Evolutionary conservation across 306 rosid genomes (phyloP).

Genomic region (Cyclanthera cordifolia): DNA sequence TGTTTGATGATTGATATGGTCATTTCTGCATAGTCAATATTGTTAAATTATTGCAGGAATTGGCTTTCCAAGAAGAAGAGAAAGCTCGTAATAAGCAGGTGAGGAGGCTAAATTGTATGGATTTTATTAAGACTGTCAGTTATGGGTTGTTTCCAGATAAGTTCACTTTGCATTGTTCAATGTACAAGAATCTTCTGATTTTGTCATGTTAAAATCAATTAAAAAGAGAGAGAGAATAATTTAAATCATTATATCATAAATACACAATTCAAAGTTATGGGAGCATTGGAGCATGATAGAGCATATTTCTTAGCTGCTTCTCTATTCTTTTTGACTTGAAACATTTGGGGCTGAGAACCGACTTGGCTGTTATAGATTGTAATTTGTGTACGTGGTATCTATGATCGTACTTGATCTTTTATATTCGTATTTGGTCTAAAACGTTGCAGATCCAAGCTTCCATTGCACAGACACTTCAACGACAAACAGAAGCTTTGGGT

Average conservation of each 20-base stretch:
- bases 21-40: not conserved
- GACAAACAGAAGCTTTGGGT: conserved; percentile 55
- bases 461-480: conserved; percentile 47
- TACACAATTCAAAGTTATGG: too few relatives aligned
- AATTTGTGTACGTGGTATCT: too few relatives aligned
- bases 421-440: too few relatives aligned
- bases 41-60: conserved; percentile 24
- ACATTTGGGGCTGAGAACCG: too few relatives aligned
- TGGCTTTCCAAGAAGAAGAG: conserved; percentile 54
- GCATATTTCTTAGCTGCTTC: too few relatives aligned
- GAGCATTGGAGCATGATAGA: too few relatives aligned
- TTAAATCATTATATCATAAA: too few relatives aligned
- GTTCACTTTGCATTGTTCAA: not conserved
- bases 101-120: not conserved
- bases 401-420: too few relatives aligned
- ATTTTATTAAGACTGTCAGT: not conserved
- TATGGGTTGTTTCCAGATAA: not conserved
- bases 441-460: conserved; percentile 61
- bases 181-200: not conserved
- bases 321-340: too few relatives aligned
- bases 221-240: too few relatives aligned
- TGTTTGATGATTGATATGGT: not conserved
- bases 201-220: not conserved
- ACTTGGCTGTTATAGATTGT: too few relatives aligned
- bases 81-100: conserved; percentile 61